phyloP scores from a whole-genome alignment of 2,329 filamentous ascomycete species.

The Sporothrix sp. region DNA sequence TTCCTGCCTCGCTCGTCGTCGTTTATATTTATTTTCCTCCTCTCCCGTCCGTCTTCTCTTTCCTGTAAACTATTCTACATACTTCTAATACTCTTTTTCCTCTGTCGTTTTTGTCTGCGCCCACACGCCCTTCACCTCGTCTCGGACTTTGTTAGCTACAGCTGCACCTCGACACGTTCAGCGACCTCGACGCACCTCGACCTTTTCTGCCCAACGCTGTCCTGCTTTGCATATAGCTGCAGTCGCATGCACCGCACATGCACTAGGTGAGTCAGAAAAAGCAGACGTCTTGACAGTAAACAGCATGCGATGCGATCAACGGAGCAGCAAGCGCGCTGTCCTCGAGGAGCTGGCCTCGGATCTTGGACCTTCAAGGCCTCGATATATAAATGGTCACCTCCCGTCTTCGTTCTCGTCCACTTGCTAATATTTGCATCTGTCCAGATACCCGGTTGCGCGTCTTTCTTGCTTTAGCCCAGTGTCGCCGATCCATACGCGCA shows the following conservation, averaged over 20 bases:
- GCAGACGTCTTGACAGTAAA: no score
- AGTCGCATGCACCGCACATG: slow-evolving; percentile 10
- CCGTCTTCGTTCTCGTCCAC: no score
- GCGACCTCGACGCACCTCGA: no score
- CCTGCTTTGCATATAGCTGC: slow-evolving; percentile 4
- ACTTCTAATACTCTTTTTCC: slow-evolving; percentile 2
- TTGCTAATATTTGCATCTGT: no score
- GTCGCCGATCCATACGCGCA: slow-evolving; percentile 1
- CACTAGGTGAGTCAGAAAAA: slow-evolving; percentile 11
- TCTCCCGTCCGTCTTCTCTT: slow-evolving; percentile 1
- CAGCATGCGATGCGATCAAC: slow-evolving; percentile 10
- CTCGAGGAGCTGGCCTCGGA: not conserved
- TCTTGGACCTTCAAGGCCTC: no score
- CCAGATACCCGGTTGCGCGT: no score
- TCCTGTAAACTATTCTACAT: slow-evolving; percentile 3
- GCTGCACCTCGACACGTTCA: not conserved
- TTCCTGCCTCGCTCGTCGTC: not conserved
- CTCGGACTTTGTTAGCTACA: not conserved
- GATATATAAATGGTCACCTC: no score
- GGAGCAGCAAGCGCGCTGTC: not conserved
- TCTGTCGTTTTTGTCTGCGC: not conserved
- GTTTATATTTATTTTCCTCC: not conserved
- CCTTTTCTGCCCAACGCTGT: slow-evolving; percentile 8
- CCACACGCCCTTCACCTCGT: not conserved
- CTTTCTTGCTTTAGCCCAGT: not conserved